Percentiles rank a stretch among this genome's conserved stretches.
Evolutionary conservation across 306 rosid species (phyloP).

Genomic region (Albizia julibrissin): DNA sequence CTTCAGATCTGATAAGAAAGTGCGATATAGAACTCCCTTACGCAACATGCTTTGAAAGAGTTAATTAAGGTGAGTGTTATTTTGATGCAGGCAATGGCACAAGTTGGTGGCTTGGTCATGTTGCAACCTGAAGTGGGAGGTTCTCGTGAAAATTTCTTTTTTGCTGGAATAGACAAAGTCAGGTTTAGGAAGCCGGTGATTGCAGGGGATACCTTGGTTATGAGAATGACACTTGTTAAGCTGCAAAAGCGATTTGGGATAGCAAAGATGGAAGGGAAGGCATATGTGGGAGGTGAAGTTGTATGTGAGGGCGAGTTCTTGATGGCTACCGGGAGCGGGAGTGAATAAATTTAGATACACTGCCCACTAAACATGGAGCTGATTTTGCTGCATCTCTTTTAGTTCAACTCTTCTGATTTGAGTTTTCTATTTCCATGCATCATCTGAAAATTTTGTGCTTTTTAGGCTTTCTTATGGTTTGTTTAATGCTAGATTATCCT

Average conservation of each 20-base stretch:
- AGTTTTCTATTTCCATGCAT: conserved; percentile 11
- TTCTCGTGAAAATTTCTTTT: conserved; percentile 81
- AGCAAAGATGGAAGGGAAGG: conserved; percentile 96
- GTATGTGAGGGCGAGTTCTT: conserved; percentile 91
- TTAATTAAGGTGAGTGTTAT: conserved; percentile 18
- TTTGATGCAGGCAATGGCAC: conserved; percentile 87
- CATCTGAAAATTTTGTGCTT: conserved; percentile 19
- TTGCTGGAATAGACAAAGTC: conserved; percentile 92
- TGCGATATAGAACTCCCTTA: not conserved
- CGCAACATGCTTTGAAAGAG: not conserved
- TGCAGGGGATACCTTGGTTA: conserved; percentile 91
- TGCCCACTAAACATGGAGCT: conserved; percentile 17
- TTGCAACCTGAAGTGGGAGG: conserved; percentile 93
- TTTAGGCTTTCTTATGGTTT: not conserved
- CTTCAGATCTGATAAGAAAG: not conserved
- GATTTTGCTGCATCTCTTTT: conserved; percentile 24
- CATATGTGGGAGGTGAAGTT: conserved; percentile 88
- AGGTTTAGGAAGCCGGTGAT: conserved; percentile 87
- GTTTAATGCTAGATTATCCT: not conserved
- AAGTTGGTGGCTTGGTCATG: conserved; percentile 92
- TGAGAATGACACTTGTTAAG: conserved; percentile 89
- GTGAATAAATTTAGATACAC: conserved; percentile 30
- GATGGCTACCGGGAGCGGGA: conserved; percentile 62
- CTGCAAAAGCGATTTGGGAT: conserved; percentile 85
- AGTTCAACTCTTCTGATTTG: conserved; percentile 14